These are phyloP conservation scores for Sordariomycetes sp. DNA, from an alignment of 2,329 filamentous ascomycete genomes.

Conservation along the genomic window DNA sequence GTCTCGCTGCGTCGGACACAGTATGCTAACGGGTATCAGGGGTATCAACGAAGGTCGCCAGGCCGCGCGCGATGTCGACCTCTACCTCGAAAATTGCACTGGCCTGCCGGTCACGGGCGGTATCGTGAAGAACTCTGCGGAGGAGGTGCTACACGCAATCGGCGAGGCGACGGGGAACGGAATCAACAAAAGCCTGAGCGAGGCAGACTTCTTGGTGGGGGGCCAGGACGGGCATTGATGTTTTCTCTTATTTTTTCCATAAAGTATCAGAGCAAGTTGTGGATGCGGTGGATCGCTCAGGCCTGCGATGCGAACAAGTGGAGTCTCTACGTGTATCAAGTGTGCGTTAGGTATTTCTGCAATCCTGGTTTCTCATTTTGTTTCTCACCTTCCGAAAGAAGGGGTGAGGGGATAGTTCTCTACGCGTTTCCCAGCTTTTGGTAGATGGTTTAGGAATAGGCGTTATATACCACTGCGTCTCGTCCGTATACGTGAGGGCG, in stretches of 20 bases:
- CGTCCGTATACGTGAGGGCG: neutral
- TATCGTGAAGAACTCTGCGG: constrained; percentile 73
- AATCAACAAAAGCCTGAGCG: neutral
- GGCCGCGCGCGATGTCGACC: constrained; percentile 81
- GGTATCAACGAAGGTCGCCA: constrained; percentile 96
- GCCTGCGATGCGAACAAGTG: neutral
- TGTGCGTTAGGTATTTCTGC: neutral
- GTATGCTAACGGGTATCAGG: constrained; percentile 25
- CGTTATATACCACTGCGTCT: neutral
- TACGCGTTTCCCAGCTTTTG: neutral
- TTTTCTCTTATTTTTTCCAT: neutral
- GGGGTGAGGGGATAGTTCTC: neutral
- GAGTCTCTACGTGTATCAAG: neutral
- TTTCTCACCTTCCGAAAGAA: neutral
- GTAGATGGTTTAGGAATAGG: neutral
- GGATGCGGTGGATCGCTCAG: neutral
- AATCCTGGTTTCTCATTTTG: neutral
- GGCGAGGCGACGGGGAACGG: neutral
- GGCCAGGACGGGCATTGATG: neutral
- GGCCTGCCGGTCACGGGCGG: constrained; percentile 82
- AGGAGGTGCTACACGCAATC: constrained; percentile 44
- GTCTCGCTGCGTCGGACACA: neutral
- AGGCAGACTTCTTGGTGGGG: neutral
- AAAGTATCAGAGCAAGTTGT: constrained; percentile 1
- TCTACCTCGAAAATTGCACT: constrained; percentile 70